A percentile compares a stretch with the other conserved stretches of the same genome.
These are phyloP conservation scores for Naganishia sp. DNA, from an alignment of 1,284 basidiomycete species.

Conservation along the genomic window DNA sequence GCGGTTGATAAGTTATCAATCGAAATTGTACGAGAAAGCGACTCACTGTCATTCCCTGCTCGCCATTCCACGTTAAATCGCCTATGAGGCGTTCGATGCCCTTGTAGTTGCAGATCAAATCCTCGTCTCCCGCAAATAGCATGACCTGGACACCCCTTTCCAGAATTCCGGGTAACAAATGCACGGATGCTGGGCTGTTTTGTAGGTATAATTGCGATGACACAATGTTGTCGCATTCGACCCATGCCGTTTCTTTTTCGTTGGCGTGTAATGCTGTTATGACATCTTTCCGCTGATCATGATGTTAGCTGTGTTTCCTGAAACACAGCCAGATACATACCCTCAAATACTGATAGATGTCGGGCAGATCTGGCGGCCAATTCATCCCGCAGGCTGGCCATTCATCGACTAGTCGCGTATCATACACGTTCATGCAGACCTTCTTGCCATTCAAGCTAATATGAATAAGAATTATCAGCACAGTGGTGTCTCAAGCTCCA, in stretches of 20 bases:
- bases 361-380: constrained; percentile 88
- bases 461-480: not conserved
- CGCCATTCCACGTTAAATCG: constrained; percentile 79
- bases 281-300: constrained; percentile 70
- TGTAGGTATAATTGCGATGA: constrained; percentile 64
- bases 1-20: not conserved
- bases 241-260: constrained; percentile 78
- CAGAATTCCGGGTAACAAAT: constrained; percentile 75
- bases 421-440: constrained; percentile 93
- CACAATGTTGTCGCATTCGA: constrained; percentile 78
- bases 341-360: constrained; percentile 75
- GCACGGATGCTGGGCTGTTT: constrained; percentile 69
- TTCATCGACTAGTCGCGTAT: constrained; percentile 81
- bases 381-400: constrained; percentile 95
- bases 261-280: constrained; percentile 78
- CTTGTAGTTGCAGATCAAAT: constrained; percentile 93
- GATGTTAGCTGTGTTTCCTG: not conserved
- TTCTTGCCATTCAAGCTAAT: constrained; percentile 67
- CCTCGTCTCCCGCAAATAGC: constrained; percentile 92
- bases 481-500: no score
- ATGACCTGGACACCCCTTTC: constrained; percentile 74
- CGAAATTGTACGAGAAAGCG: not conserved
- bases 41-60: constrained; percentile 78
- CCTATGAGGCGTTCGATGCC: constrained; percentile 86
- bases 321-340: constrained; percentile 57